Conservation (phyloP, 2,329 filamentous ascomycete genomes). For the Aspergillus bombycis region DNA sequence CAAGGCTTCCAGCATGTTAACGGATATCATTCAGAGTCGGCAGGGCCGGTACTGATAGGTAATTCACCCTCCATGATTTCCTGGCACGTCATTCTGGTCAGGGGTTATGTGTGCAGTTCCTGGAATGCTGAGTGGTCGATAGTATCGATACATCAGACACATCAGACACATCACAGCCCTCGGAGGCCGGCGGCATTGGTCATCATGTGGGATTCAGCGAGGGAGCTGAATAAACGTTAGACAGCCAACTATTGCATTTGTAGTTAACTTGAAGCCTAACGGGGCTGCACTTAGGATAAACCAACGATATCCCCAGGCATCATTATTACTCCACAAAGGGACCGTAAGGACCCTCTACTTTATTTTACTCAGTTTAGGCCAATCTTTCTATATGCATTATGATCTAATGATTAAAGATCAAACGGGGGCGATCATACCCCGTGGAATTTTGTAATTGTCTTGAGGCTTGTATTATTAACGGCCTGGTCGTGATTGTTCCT, state of each 20-base stretch:
- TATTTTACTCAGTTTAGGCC: not conserved
- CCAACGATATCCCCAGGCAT: not conserved
- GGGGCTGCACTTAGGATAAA: not conserved
- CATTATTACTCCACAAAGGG: not conserved
- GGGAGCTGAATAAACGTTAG: no score
- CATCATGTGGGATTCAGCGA: not conserved
- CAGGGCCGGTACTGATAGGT: not conserved
- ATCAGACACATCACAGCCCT: not conserved
- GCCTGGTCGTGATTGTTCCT: not conserved
- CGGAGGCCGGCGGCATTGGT: not conserved
- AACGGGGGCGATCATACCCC: not conserved
- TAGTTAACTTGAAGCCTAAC: not conserved
- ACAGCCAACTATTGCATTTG: no score
- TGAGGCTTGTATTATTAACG: not conserved
- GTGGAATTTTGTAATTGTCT: not conserved
- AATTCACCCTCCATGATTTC: not conserved
- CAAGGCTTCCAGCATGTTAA: not conserved
- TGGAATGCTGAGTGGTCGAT: constrained; percentile 1
- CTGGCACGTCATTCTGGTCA: constrained; percentile 34
- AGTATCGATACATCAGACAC: not conserved
- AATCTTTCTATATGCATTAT: not conserved
- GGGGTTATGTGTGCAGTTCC: constrained; percentile 23
- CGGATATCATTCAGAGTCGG: not conserved
- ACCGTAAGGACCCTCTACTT: not conserved
- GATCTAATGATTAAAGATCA: not conserved